Conservation (phyloP, 2,329 filamentous ascomycete genomes). For the Thielaviopsis musarum region DNA sequence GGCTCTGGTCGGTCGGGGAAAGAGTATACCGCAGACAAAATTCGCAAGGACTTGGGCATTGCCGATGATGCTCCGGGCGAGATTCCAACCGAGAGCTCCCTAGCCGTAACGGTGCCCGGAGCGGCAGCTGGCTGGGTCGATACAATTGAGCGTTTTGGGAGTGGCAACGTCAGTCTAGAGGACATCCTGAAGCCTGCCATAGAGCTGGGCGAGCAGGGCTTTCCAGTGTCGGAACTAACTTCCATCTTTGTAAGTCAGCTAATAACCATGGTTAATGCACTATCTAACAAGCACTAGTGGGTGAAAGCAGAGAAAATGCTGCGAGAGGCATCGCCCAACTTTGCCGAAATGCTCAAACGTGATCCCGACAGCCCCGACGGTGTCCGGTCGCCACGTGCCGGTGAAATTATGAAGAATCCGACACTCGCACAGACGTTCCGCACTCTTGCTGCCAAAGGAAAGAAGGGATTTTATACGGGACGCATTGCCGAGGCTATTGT, state of each 20-base stretch:
- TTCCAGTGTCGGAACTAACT: constrained; percentile 71
- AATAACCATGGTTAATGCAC: neutral
- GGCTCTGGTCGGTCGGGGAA: constrained; percentile 73
- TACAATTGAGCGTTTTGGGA: constrained; percentile 73
- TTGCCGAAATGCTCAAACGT: constrained; percentile 68
- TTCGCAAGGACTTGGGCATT: constrained; percentile 53
- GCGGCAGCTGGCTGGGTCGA: constrained; percentile 91
- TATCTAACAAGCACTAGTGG: constrained; percentile 42
- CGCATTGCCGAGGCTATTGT: constrained; percentile 67
- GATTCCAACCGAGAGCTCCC: constrained; percentile 62
- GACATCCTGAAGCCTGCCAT: constrained; percentile 74
- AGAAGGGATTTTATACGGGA: constrained; percentile 81
- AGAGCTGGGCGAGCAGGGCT: constrained; percentile 71
- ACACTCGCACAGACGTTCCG: constrained; percentile 69
- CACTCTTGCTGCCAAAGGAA: constrained; percentile 60
- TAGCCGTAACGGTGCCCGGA: constrained; percentile 75
- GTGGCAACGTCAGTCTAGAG: constrained; percentile 60
- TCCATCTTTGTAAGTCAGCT: constrained; percentile 42
- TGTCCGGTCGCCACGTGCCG: constrained; percentile 55
- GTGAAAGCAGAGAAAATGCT: constrained; percentile 43
- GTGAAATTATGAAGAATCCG: constrained; percentile 81
- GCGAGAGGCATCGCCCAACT: constrained; percentile 65
- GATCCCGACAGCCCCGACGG: constrained; percentile 53
- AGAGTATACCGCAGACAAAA: constrained; percentile 49
- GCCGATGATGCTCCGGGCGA: constrained; percentile 34